Evolutionary conservation across 2,329 filamentous ascomycete species (phyloP).

Genomic region (Thermothelomyces thermophilus): DNA sequence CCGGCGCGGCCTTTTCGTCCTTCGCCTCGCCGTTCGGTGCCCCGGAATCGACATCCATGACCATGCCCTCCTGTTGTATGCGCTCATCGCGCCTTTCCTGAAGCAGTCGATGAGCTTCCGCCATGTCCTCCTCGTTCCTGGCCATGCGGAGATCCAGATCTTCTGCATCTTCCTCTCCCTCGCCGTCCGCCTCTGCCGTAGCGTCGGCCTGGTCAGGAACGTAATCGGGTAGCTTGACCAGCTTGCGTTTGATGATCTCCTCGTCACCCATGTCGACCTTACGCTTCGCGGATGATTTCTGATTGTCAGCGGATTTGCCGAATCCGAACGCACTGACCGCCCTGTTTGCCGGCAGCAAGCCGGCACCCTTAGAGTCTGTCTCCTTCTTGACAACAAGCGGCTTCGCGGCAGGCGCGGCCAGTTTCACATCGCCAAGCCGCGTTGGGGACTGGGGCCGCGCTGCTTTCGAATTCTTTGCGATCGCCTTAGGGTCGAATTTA

Average conservation of each 20-base stretch:
- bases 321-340: conserved; percentile 78
- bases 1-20: conserved; percentile 20
- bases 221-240: conserved; percentile 81
- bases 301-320: conserved; percentile 58
- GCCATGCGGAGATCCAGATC: conserved; percentile 56
- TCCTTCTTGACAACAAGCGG: conserved; percentile 22
- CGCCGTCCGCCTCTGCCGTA: conserved; percentile 54
- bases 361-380: conserved; percentile 22
- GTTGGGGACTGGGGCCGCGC: conserved; percentile 50
- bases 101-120: conserved; percentile 75
- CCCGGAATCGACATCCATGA: conserved; percentile 39
- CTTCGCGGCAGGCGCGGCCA: conserved; percentile 5
- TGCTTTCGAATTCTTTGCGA: conserved; percentile 68
- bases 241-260: conserved; percentile 76
- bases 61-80: conserved; percentile 43
- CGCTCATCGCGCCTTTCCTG: conserved; percentile 76
- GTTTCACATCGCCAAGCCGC: conserved; percentile 33
- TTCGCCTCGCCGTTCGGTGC: conserved; percentile 23
- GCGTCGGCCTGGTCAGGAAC: conserved; percentile 58
- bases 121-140: conserved; percentile 79
- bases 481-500: conserved; percentile 83
- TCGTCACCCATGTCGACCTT: conserved; percentile 85
- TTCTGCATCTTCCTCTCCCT: conserved; percentile 61
- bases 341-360: conserved; percentile 50
- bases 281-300: conserved; percentile 62